Evolutionary conservation across 495 filamentous ascomycete species (phyloP), one percentile per base, ranked within the genome.

Genomic region (Aspergillus incahuasiensis): DNA sequence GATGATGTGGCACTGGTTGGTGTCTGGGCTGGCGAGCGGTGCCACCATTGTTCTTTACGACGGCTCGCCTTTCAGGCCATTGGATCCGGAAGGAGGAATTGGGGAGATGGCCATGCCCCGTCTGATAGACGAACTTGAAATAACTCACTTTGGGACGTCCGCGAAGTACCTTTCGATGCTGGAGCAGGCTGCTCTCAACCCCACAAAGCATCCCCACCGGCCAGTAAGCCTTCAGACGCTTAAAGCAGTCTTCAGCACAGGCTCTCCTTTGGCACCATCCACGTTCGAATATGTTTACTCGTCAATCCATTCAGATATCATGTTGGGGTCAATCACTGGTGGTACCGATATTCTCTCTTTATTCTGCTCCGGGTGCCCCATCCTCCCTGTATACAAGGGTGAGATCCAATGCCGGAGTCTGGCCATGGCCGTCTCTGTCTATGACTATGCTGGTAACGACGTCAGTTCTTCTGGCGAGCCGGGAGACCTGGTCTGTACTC

Each of bases 1-100:
- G 90, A 94, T 95, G 91, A 96, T 96, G 91, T 94, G 90, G 88
- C 91, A 96, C 68, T 96, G 91, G 91, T 83, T 91, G 41, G 83
- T 95, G 18, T 92, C 89, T 5, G 89, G 82, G 0, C 80, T 96
- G 8, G 86, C 89, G 11, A 84, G 81, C 50, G 91, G 91, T 52
- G 79, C 87, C 6, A 92, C 89, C 0, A 77, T 96, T 39, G 80
- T 96, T 19, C 78, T 95, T 3, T 97, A 97, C 68, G 88, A 94
- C 57, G 91, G 91, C 28, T 94, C 89, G 0, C 91, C 91, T 16
- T 96, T 96, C 78, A 76, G 84, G 59, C 81, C 82, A 8, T 69
- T 83, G 1, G 79, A 80, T 48, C 25, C 54, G 4, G 72, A 79
- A 61, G 72, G 71, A 6, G 80, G 78, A 1, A 75, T 72, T 32